Percentiles rank a stretch among this genome's conserved stretches.
Evolutionary conservation across 2,329 filamentous ascomycete genomes (phyloP).

Genomic region (Daldinia eschscholtzii): DNA sequence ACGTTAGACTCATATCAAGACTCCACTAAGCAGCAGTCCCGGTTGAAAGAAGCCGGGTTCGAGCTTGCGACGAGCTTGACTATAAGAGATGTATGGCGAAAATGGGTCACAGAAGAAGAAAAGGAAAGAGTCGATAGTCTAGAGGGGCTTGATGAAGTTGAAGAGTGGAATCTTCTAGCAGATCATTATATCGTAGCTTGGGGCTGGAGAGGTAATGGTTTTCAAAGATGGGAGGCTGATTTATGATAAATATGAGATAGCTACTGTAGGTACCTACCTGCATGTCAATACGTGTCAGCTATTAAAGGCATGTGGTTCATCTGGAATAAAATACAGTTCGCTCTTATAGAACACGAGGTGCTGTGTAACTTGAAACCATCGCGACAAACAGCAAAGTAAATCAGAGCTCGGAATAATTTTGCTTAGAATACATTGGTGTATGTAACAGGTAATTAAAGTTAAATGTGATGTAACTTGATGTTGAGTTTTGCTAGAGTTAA

Average conservation of each 20-base stretch:
- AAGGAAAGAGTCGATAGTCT: slow-evolving; percentile 82
- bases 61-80: slow-evolving; percentile 58
- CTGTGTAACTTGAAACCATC: background rate
- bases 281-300: background rate
- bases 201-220: slow-evolving; percentile 76
- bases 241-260: slow-evolving; percentile 14
- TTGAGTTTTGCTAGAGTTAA: background rate
- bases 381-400: background rate
- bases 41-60: slow-evolving; percentile 78
- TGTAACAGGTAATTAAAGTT: too few species aligned
- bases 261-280: background rate
- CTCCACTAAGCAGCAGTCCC: slow-evolving; percentile 73
- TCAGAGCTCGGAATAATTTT: background rate
- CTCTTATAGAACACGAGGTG: background rate
- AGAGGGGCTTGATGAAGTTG: slow-evolving; percentile 93
- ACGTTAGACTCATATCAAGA: slow-evolving; percentile 81
- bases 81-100: slow-evolving; percentile 75
- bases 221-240: slow-evolving; percentile 47
- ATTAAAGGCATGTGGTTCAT: background rate
- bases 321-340: background rate
- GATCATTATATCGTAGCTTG: slow-evolving; percentile 91
- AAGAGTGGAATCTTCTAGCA: slow-evolving; percentile 91
- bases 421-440: too few species aligned
- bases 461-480: background rate
- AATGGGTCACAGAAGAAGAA: slow-evolving; percentile 78